These are phyloP conservation scores for Ganoderma lingzhi DNA, from an alignment of 1,284 basidiomycete genomes.

Conservation along the genomic window DNA sequence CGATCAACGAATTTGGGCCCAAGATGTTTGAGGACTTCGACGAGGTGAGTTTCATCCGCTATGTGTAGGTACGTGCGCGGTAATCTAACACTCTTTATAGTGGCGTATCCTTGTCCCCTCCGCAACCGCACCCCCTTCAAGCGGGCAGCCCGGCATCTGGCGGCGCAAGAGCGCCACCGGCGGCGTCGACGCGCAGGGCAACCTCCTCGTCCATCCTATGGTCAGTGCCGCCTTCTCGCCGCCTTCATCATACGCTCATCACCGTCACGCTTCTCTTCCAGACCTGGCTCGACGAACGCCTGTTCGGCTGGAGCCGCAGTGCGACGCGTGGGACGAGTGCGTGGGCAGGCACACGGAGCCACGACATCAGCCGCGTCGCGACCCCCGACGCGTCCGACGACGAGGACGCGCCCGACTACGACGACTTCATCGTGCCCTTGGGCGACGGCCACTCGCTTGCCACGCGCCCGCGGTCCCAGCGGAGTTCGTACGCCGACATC, in stretches of 20 bases:
- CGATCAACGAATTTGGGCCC: conserved; percentile 93
- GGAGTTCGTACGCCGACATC: conserved; percentile 81
- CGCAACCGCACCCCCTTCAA: conserved; percentile 82
- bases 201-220: conserved; percentile 85
- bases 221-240: conserved; percentile 40
- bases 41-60: conserved; percentile 55
- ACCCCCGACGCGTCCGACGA: conserved; percentile 79
- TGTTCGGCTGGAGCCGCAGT: conserved; percentile 92
- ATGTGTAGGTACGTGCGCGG: neutral
- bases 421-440: conserved; percentile 73
- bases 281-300: conserved; percentile 92
- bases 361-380: conserved; percentile 68
- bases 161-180: conserved; percentile 78
- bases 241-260: neutral
- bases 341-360: conserved; percentile 70
- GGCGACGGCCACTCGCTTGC: conserved; percentile 49
- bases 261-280: conserved; percentile 31
- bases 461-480: conserved; percentile 66
- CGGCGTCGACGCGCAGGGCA: conserved; percentile 81
- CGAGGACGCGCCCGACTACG: conserved; percentile 83
- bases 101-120: conserved; percentile 87
- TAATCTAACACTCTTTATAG: conserved; percentile 46
- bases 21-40: conserved; percentile 91
- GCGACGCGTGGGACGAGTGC: conserved; percentile 75
- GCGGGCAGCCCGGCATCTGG: conserved; percentile 73